Evolutionary conservation across 177 flowering plant genomes (phyloP), one percentile per base, ranked within the genome.

Genomic region (Telopea speciosissima): DNA sequence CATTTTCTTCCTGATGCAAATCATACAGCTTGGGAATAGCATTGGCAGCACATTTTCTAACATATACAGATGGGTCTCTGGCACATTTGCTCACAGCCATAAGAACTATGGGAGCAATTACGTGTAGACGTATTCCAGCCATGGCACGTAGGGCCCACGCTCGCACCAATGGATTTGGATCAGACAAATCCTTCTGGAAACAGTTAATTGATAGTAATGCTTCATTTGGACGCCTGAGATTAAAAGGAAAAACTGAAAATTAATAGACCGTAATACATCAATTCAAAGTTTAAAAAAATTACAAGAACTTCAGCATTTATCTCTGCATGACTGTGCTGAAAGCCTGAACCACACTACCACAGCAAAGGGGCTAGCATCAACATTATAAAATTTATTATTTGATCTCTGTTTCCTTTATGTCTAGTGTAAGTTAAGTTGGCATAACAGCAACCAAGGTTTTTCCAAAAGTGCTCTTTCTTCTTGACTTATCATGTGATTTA

Each of bases 121-220:
- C 92, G 85, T 91, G 99, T 65, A 96, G 77, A 19, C 95, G 93
- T 44, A 96, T 96, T 56, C 98, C 99, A 24, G 98, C 98, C 95
- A 96, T 93, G 49, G 99, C 87, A 68, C 99, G 95, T 22, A 96
- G 88, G 13, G 99, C 98, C 95, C 99, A 93, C 26, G 98, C 99
- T 81, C 99, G 85, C 71, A 96, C 98, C 83, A 91, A 77, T 22
- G 99, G 96, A 75, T 96, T 96, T 22, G 89, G 65, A 82, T 96
- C 99, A 68, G 91, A 92, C 77, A 96, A 82, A 73, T 96, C 99
- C 87, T 88, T 96, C 79, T 96, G 99, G 83, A 93, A 96, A 81
- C 75, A 93, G 76, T 96, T 96, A 71, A 96, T 93, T 9, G 99
- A 96, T 65, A 96, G 79, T 85, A 96, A 85, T 40, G 97, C 97